Base-by-base conservation (phyloP, 352 stramenopile genomes). In the Pythium phragmitis region DNA sequence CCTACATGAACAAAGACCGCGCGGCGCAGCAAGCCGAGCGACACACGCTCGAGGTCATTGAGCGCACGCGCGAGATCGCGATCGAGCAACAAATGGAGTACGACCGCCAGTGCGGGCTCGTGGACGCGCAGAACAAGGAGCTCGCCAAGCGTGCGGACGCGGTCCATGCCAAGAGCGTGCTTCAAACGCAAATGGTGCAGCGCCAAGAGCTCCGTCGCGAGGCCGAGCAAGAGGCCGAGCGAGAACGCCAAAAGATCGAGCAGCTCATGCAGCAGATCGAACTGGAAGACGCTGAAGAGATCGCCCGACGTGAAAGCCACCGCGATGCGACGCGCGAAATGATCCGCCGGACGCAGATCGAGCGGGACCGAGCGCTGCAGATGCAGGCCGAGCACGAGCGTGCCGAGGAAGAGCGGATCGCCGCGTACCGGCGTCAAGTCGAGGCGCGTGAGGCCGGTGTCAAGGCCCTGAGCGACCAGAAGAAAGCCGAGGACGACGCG, bases 61-160 rank as follows among this genome's bases (percentile, higher is more conserved):
- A 97, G 61, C 73, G 81, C 28, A 76, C 81, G 33, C 77, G 90
- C 19, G 83, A 97, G 28, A 69, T 80, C 34, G 89, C 89, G 13
- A 97, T 98, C 36, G 89, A 97, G 67, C 87, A 96, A 74, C 80
- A 94, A 65, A 98, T 98, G 91, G 91, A 98, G 74, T 88, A 91
- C 61, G 87, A 97, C 63, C 82, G 91, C 17, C 88, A 94, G 69
- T 73, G 79, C 13, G 81, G 87, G 19, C 78, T 97, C 37, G 78
- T 88, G 17, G 77, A 89, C 13, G 77, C 82, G 65, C 77, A 89
- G 34, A 85, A 86, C 62, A 69, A 74, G 8, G 79, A 85, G 39
- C 60, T 91, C 11, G 48, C 37, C 28, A 85, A 80, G 42, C 80
- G 79, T 26, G 87, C 83, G 30, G 85, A 92, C 59, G 88, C 88